These are phyloP conservation scores for Colletotrichum sp. DNA, from an alignment of 2,329 filamentous ascomycete genomes.

Conservation along the genomic window DNA sequence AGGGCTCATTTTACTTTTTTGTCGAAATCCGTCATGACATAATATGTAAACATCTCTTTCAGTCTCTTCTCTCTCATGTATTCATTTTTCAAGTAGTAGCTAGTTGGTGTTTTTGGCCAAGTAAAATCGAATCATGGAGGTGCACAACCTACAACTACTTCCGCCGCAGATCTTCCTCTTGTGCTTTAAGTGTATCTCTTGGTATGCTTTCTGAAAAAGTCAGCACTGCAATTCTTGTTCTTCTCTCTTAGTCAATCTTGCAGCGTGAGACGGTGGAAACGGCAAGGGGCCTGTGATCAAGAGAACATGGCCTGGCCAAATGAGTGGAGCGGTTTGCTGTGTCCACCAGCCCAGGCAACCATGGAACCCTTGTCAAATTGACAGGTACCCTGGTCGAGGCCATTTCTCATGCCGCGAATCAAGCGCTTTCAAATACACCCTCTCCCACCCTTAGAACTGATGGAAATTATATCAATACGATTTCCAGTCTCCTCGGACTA, in stretches of 20 bases:
- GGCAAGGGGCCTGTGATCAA: not conserved
- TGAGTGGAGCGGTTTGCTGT: not conserved
- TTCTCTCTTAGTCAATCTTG: not conserved
- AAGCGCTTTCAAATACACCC: not conserved
- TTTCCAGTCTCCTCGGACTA: not conserved
- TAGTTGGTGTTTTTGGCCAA: not conserved
- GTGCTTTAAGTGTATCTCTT: not conserved
- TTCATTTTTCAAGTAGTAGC: not conserved
- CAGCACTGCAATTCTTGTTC: not conserved
- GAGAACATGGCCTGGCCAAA: not conserved
- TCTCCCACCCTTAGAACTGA: accelerated
- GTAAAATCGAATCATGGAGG: not conserved
- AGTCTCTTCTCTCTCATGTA: not conserved
- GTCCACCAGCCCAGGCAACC: not conserved
- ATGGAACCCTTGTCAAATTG: not conserved
- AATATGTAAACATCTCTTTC: not conserved
- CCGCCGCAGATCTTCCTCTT: not conserved
- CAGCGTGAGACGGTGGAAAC: not conserved
- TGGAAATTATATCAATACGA: not conserved
- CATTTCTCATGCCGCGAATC: not conserved
- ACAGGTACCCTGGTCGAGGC: not conserved
- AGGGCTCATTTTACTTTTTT: not conserved
- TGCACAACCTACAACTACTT: not conserved
- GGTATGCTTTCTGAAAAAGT: not conserved
- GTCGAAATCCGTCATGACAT: accelerated